Percentiles rank a stretch among this genome's conserved stretches.
These are phyloP conservation scores for Fusarium cyanostomum DNA, from an alignment of 2,329 filamentous ascomycete species.

Conservation along the genomic window DNA sequence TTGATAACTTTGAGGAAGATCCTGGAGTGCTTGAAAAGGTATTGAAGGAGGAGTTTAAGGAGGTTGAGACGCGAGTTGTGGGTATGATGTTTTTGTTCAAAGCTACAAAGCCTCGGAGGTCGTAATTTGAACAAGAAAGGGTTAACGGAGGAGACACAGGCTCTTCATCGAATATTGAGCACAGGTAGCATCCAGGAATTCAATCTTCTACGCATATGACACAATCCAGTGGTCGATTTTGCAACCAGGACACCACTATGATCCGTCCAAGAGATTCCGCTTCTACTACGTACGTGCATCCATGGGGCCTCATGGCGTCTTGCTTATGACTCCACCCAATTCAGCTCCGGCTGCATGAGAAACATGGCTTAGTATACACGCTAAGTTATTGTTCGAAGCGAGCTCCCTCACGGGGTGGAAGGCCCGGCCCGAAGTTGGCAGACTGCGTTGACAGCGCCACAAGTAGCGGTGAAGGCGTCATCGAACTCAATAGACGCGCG, in stretches of 20 bases:
- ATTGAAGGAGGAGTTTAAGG: slow-evolving; percentile 2
- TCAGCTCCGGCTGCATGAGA: background rate
- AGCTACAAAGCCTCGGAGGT: slow-evolving; percentile 6
- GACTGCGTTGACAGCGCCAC: background rate
- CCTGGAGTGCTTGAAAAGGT: background rate
- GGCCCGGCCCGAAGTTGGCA: slow-evolving; percentile 2
- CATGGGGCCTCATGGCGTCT: background rate
- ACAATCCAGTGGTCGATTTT: no score
- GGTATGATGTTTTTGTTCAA: slow-evolving; percentile 20
- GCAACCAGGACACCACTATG: no score
- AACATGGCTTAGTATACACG: background rate
- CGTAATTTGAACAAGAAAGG: background rate
- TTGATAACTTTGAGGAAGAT: slow-evolving; percentile 20
- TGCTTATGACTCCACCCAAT: background rate
- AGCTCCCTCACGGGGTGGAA: background rate
- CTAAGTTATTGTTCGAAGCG: background rate
- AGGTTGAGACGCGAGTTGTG: slow-evolving; percentile 13
- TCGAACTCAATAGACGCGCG: no score
- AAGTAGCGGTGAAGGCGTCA: background rate
- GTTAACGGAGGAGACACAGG: no score
- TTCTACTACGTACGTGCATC: no score
- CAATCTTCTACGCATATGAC: no score
- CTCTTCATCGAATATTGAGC: no score
- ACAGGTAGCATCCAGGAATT: no score
- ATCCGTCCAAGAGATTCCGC: no score